Evolutionary conservation across 2,329 filamentous ascomycete species (phyloP).

Genomic region (Alternaria atra): DNA sequence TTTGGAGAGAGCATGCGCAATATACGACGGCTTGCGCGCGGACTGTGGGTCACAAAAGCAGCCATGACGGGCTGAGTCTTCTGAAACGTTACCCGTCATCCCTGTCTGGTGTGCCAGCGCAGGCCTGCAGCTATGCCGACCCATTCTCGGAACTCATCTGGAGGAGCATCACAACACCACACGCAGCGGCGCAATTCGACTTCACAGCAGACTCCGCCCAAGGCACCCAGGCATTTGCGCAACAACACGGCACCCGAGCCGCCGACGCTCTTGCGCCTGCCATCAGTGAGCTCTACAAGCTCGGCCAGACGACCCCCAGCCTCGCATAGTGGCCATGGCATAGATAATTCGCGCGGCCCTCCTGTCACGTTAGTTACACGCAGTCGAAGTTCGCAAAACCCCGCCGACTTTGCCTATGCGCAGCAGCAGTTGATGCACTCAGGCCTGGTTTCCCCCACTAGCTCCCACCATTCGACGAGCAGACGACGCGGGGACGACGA

Average conservation of each 20-base stretch:
- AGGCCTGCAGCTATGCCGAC: slow-evolving; percentile 27
- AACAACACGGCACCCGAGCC: slow-evolving; percentile 35
- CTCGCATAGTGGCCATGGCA: slow-evolving; percentile 59
- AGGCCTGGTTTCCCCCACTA: slow-evolving; percentile 36
- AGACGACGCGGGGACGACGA: slow-evolving; percentile 27
- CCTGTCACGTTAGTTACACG: slow-evolving; percentile 60
- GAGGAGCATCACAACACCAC: slow-evolving; percentile 22
- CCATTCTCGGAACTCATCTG: slow-evolving; percentile 27
- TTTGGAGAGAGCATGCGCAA: slow-evolving; percentile 21
- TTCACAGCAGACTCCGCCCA: slow-evolving; percentile 24
- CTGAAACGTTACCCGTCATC: slow-evolving; percentile 25
- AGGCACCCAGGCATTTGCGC: slow-evolving; percentile 33
- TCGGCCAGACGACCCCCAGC: slow-evolving; percentile 55
- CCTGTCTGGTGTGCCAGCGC: slow-evolving; percentile 32
- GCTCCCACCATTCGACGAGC: slow-evolving; percentile 23
- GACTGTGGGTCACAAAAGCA: slow-evolving; percentile 28
- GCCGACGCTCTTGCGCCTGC: slow-evolving; percentile 44
- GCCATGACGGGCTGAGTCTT: slow-evolving; percentile 32
- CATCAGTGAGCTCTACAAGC: slow-evolving; percentile 33
- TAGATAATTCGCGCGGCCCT: slow-evolving; percentile 60
- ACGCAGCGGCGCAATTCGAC: slow-evolving; percentile 12
- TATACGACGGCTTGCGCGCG: slow-evolving; percentile 20
- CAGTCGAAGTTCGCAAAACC: slow-evolving; percentile 34
- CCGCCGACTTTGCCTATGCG: slow-evolving; percentile 38
- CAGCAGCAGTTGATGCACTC: slow-evolving; percentile 39